These are phyloP conservation scores for Erysiphe pulchra DNA, from an alignment of 2,329 filamentous ascomycete species.

Conservation along the genomic window DNA sequence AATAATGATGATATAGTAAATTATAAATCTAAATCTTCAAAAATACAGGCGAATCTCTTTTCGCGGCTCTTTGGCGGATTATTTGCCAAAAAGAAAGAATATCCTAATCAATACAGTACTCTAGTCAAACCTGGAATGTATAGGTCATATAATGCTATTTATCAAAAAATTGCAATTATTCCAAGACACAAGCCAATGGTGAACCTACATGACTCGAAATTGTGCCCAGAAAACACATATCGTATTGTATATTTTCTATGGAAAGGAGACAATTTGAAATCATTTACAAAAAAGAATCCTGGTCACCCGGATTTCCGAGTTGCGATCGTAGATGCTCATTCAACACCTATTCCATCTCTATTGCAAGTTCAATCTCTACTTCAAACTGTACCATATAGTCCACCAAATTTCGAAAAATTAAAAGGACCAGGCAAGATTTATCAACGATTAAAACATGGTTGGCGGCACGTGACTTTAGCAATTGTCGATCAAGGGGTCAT, in stretches of 20 bases:
- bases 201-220: constrained; percentile 12
- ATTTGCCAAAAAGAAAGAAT: constrained; percentile 7
- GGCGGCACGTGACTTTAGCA: constrained; percentile 61
- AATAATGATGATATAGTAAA: too few relatives aligned
- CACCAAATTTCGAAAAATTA: constrained; percentile 18
- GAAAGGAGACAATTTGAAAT: constrained; percentile 33
- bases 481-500: constrained; percentile 76
- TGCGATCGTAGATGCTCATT: constrained; percentile 53
- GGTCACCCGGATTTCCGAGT: constrained; percentile 63
- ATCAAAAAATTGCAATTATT: constrained; percentile 48
- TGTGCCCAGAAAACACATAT: constrained; percentile 25
- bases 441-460: constrained; percentile 58
- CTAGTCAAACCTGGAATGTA: constrained; percentile 36
- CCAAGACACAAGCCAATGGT: constrained; percentile 37
- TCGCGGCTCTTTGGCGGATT: constrained; percentile 11
- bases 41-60: constrained; percentile 7
- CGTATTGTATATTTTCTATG: constrained; percentile 59
- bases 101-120: constrained; percentile 20
- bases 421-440: constrained; percentile 32
- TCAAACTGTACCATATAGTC: constrained; percentile 44
- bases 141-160: constrained; percentile 44
- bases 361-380: constrained; percentile 46
- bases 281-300: constrained; percentile 58
- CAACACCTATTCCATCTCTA: constrained; percentile 45
- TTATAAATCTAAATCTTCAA: constrained; percentile 1